Conservation (phyloP, 2,329 filamentous ascomycete species). For the Hortaea werneckii region DNA sequence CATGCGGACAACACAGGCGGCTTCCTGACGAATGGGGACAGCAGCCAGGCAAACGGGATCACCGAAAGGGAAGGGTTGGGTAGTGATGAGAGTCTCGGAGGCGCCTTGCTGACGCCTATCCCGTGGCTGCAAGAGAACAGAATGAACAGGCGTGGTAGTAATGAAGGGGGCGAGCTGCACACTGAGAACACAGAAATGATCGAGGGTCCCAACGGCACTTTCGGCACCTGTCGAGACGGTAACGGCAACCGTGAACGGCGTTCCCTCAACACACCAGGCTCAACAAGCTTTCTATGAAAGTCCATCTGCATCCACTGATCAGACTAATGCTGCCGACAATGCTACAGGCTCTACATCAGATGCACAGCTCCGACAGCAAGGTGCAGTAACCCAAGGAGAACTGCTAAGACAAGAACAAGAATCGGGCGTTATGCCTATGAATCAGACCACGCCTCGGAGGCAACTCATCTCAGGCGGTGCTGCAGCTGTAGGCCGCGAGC, state of each 20-base stretch:
- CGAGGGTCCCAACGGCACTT: slow-evolving; percentile 68
- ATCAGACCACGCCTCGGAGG: slow-evolving; percentile 36
- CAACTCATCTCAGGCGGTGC: slow-evolving; percentile 15
- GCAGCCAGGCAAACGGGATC: slow-evolving; percentile 51
- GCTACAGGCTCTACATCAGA: slow-evolving; percentile 21
- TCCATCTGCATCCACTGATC: slow-evolving; percentile 22
- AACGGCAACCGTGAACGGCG: slow-evolving; percentile 62
- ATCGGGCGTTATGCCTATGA: slow-evolving; percentile 64
- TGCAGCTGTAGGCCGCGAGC: slow-evolving; percentile 19
- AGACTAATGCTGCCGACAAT: slow-evolving; percentile 26
- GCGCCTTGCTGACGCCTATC: slow-evolving; percentile 85
- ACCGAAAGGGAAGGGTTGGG: slow-evolving; percentile 48
- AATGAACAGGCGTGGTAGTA: slow-evolving; percentile 5
- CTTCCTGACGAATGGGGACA: slow-evolving; percentile 42
- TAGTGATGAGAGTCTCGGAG: slow-evolving; percentile 80
- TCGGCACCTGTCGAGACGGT: slow-evolving; percentile 65
- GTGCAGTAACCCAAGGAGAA: slow-evolving; percentile 70
- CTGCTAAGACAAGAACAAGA: slow-evolving; percentile 78
- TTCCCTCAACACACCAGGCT: slow-evolving; percentile 9
- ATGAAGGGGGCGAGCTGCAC: slow-evolving; percentile 42
- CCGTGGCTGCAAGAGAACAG: slow-evolving; percentile 57
- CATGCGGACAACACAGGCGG: slow-evolving; percentile 33
- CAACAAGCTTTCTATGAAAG: slow-evolving; percentile 18
- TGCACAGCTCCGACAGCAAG: slow-evolving; percentile 27
- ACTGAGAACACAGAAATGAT: slow-evolving; percentile 72